Evolutionary conservation across 179 eudicot species (phyloP), one percentile per base, ranked within the genome.

Genomic region (Carnegiea gigantea): DNA sequence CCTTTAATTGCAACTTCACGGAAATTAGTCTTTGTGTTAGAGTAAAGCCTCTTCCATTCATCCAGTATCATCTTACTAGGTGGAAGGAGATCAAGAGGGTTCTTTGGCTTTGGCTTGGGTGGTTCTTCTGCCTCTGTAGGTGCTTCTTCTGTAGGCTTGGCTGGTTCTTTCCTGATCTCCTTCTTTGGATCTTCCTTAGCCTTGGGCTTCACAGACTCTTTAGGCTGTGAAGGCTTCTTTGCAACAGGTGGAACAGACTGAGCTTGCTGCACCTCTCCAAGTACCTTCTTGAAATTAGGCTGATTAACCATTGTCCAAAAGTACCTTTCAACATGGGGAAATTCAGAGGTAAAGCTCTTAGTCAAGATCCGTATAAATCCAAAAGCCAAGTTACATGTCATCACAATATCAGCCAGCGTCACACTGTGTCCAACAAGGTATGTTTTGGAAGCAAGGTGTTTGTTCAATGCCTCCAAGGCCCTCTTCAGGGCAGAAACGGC

Each of bases 41-140:
- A 94, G 84, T 94, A 94, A 0, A 94, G 93, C 82, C 98, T 90
- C 89, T 94, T 94, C 98, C 98, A 94, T 1, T 94, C 98, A 91
- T 94, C 98, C 67, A 94, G 80, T 59, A 94, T 68, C 98, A 94
- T 94, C 87, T 77, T 88, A 84, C 98, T 94, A 4, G 97, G 98
- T 14, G 97, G 97, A 73, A 94, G 88, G 21, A 91, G 87, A 86
- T 94, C 98, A 72, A 94, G 90, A 24, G 98, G 95, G 79, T 94
- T 94, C 88, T 92, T 94, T 30, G 98, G 77, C 85, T 92, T 94
- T 75, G 95, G 95, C 85, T 94, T 94, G 72, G 98, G 97, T 51
- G 93, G 95, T 75, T 90, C 95, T 79, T 91, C 94, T 77, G 89
- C 97, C 79, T 82, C 88, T 1, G 6, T 90, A 59, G 78, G 85